Base-by-base conservation (phyloP, 176 grass and related monocot genomes). In the Secale cereale region DNA sequence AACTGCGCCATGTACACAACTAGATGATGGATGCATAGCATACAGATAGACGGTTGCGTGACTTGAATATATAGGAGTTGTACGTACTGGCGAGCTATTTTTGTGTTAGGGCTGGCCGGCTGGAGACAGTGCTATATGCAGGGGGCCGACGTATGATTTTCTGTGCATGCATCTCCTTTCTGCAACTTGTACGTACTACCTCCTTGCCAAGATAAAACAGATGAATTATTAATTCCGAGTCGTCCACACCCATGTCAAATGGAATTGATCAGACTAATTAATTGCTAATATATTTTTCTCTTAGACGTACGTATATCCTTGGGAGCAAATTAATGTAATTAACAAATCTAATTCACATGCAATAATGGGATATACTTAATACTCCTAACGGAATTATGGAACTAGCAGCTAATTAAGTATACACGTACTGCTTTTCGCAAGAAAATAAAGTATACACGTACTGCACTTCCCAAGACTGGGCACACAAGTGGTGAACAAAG, bases 11-110 rank as follows among this genome's bases (percentile, higher is more conserved):
- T 35, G 30, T 23, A 48, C 67, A 60, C 29, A 36, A 45, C 70
- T 59, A 67, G 16, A 67, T 28, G 30, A 83, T 43, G 69, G 60
- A 81, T 85, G 31, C n/a, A 40, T 76, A 61, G 75, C 33, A 32
- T 1, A 14, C n/a, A 26, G 13, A 66, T 70, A 1, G 13, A 4
- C 76, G 46, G 68, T 39, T 79, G 59, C 59, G 37, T 41, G 80
- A 61, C 14, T 50, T 73, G 22, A 39, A 46, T 46, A 41, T 41
- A 68, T 26, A 74, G 1, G 45, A 75, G 27, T 5, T 30, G 59
- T 52, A 66, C 11, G 67, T 26, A 39, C 20, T 39, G 16, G 66
- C 36, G 77, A 67, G 66, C 69, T 25, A 40, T 20, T 50, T 50
- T 9, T 78, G 35, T 71, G 27, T 27, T 12, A 72, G 15, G 43